Base-by-base conservation (phyloP, 2,329 filamentous ascomycete genomes). In the Colletotrichum musae region DNA sequence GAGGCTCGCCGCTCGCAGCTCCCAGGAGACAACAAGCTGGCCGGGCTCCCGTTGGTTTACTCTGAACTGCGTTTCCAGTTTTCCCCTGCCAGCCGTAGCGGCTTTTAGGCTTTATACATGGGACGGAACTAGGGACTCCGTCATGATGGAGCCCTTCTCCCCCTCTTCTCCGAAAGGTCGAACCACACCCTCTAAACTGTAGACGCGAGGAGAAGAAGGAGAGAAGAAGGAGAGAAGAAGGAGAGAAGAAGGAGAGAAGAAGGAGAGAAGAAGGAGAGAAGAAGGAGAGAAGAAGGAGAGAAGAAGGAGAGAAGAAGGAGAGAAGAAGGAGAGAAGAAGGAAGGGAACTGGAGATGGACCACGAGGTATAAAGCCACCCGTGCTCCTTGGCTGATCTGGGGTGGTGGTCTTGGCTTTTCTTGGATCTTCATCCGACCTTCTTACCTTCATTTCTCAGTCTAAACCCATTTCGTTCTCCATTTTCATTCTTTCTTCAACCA, bases 391-490 rank as follows among this genome's bases (percentile, higher is more conserved):
- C 43, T 39, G 48, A 32, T 39, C 43, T 52, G 13, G 28, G 51
- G 36, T 32, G 18, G 16, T 18, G 52, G 39, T 15, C 52, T 68
- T 58, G 63, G 58, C 58, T 54, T 54, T 54, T 54, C 52, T 16
- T 51, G 43, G 58, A 68, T 39, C 58, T 36, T 52, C 56, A 69
- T 69, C 62, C 51, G 66, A 69, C 62, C 61, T 58, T 45, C 53
- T 52, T 41, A 69, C 56, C 56, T 57, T 69, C 66, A 66, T 69
- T 56, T 68, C 32, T 18, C 54, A 57, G 56, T 52, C 51, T 66
- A 45, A 60, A 13, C 48, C 32, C 45, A 13, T 36, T 45, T 58
- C 18, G 12, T 58, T 45, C 43, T 6, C 53, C 18, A 41, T 39
- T 58, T 58, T 36, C 43, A 24, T 51, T 50, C 26, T 59, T 51